These are phyloP conservation scores for Colletotrichum filicis DNA, from an alignment of 2,329 filamentous ascomycete species.

Conservation along the genomic window DNA sequence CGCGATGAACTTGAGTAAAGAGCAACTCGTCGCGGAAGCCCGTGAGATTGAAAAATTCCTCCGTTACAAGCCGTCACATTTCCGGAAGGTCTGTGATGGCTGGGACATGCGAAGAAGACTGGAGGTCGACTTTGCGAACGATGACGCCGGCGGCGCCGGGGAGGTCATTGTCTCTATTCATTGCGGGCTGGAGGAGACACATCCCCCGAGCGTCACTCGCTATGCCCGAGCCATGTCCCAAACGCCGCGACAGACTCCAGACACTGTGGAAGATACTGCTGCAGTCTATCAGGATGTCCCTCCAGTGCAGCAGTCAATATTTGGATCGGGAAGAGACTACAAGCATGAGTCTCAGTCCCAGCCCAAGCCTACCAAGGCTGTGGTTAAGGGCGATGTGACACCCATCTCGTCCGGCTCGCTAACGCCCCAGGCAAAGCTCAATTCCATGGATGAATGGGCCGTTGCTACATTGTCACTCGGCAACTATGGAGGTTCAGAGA, in stretches of 20 bases:
- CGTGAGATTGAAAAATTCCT: slow-evolving; percentile 84
- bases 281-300: background rate
- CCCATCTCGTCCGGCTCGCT: slow-evolving; percentile 21
- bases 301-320: slow-evolving; percentile 42
- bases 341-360: slow-evolving; percentile 5
- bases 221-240: slow-evolving; percentile 49
- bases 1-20: slow-evolving; percentile 75
- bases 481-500: slow-evolving; percentile 62
- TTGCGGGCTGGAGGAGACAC: slow-evolving; percentile 74
- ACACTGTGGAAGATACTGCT: background rate
- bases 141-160: slow-evolving; percentile 80
- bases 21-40: slow-evolving; percentile 81
- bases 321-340: slow-evolving; percentile 31
- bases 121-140: slow-evolving; percentile 89
- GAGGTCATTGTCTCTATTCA: slow-evolving; percentile 81
- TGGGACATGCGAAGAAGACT: slow-evolving; percentile 93
- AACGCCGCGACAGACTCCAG: background rate
- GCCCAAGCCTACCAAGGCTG: background rate
- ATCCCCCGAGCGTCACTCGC: slow-evolving; percentile 55
- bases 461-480: slow-evolving; percentile 18
- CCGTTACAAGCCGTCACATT: slow-evolving; percentile 78
- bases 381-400: slow-evolving; percentile 8
- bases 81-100: slow-evolving; percentile 79
- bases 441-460: slow-evolving; percentile 33
- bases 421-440: slow-evolving; percentile 24